Base-by-base conservation (phyloP, 768 basidiomycete genomes). In the Russula compacta region DNA sequence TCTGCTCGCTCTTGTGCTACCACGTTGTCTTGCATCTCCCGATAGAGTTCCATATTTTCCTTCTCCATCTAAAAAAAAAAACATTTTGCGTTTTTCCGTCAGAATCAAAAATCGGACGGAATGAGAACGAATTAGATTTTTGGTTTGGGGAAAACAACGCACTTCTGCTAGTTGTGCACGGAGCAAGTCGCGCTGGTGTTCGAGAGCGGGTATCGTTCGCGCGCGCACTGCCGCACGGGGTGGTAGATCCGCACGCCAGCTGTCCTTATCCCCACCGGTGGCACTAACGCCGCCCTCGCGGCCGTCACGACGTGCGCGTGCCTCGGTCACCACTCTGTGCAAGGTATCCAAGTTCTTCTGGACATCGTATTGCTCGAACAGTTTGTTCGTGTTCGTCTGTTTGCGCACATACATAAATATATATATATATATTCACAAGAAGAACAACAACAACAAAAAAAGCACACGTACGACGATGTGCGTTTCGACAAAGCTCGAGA, bases 401-500 rank as follows among this genome's bases (percentile, higher is more conserved):
- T 36, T 17, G 24, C 32, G 15, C 15, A 6, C 47, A 32, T 55
- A n/a, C n/a, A n/a, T n/a, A n/a, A n/a, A n/a, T n/a, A n/a, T n/a
- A n/a, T n/a, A n/a, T n/a, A n/a, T n/a, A n/a, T n/a, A n/a, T n/a
- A n/a, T n/a, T n/a, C n/a, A n/a, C n/a, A n/a, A n/a, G n/a, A n/a
- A n/a, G n/a, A n/a, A n/a, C n/a, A n/a, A n/a, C n/a, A n/a, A n/a
- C n/a, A n/a, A n/a, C n/a, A n/a, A n/a, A n/a, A n/a, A n/a, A n/a
- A n/a, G n/a, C n/a, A n/a, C n/a, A 58, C 68, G 60, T 58, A 66
- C 72, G 56, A 71, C 77, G 72, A 82, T 85, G 53, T 83, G 78
- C 12, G 81, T 78, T 66, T 90, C 87, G 67, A 89, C 85, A 56
- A 87, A 86, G 63, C 82, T 77, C 6, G 87, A 83, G 17, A 91